Conservation (phyloP, 305 asterid genomes). For the Lippia alba region DNA sequence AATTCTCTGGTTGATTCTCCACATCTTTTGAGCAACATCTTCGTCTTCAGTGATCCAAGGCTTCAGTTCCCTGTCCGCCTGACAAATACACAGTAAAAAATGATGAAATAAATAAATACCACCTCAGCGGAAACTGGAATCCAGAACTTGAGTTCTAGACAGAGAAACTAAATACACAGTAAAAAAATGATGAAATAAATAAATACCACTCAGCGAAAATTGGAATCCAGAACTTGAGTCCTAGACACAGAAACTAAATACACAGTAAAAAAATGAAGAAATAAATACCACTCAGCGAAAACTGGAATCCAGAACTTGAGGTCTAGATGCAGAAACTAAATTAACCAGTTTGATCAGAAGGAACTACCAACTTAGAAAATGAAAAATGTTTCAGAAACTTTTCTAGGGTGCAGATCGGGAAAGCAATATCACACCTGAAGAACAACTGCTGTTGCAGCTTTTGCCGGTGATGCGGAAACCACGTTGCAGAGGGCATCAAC, state of each 20-base stretch:
- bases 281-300: constrained; percentile 24
- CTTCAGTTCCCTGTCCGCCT: constrained; percentile 85
- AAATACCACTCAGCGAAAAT: constrained; percentile 20
- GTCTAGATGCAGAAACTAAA: constrained; percentile 11
- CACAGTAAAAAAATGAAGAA: constrained; percentile 37
- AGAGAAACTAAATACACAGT: constrained; percentile 10
- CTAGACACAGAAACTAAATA: too few relatives aligned
- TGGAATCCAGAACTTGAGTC: too few relatives aligned
- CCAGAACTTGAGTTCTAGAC: not conserved
- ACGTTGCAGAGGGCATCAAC: constrained; percentile 88
- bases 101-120: constrained; percentile 35
- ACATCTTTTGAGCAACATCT: constrained; percentile 72
- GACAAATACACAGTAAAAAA: constrained; percentile 44
- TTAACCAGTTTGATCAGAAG: constrained; percentile 2
- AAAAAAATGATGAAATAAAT: constrained; percentile 39
- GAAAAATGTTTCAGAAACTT: not conserved
- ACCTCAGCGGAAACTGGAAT: constrained; percentile 7
- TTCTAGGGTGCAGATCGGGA: constrained; percentile 29
- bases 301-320: not conserved
- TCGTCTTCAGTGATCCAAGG: constrained; percentile 86
- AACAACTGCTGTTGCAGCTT: constrained; percentile 84
- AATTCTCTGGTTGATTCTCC: constrained; percentile 77
- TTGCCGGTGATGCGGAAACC: constrained; percentile 81
- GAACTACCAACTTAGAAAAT: constrained; percentile 2
- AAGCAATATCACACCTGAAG: constrained; percentile 70